phyloP scores from a whole-genome alignment of 140 eudicot species.

The Ambrosia hybrid region DNA sequence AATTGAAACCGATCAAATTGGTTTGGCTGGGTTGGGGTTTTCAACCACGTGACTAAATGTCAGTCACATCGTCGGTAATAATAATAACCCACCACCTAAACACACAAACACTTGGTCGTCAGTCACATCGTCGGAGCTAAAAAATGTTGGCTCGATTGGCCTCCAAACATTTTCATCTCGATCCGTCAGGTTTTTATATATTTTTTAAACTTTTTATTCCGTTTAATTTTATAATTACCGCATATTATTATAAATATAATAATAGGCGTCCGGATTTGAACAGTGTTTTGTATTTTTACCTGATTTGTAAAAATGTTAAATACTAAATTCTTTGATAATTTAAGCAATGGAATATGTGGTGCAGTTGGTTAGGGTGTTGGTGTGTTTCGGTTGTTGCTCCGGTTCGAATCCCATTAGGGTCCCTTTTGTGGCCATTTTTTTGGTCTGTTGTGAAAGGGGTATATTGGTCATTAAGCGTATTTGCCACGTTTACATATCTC shows the following conservation, averaged over 20 bases:
- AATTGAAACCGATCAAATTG: no score
- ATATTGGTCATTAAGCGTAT: no score
- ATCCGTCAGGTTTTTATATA: constrained; percentile 70
- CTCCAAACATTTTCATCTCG: constrained; percentile 66
- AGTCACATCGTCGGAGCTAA: constrained; percentile 6
- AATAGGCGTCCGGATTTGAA: constrained; percentile 28
- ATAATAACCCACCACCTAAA: constrained; percentile 10
- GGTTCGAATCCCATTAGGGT: no score
- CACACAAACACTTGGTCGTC: constrained; percentile 10
- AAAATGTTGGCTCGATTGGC: constrained; percentile 92
- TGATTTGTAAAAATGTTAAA: not conserved
- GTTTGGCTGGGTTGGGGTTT: no score
- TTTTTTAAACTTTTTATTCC: constrained; percentile 13
- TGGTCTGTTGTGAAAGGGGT: no score
- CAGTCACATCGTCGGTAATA: not conserved
- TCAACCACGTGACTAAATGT: not conserved
- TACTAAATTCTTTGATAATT: no score
- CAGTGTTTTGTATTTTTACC: constrained; percentile 51
- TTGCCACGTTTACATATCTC: no score
- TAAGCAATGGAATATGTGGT: no score
- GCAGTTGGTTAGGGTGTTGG: no score
- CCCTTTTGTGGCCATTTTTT: no score
- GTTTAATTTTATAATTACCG: not conserved
- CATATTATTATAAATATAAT: not conserved
- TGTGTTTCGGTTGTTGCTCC: no score